Base-by-base conservation (phyloP, 371 early-diverging fungal genomes). In the Haplosporangium sp. region DNA sequence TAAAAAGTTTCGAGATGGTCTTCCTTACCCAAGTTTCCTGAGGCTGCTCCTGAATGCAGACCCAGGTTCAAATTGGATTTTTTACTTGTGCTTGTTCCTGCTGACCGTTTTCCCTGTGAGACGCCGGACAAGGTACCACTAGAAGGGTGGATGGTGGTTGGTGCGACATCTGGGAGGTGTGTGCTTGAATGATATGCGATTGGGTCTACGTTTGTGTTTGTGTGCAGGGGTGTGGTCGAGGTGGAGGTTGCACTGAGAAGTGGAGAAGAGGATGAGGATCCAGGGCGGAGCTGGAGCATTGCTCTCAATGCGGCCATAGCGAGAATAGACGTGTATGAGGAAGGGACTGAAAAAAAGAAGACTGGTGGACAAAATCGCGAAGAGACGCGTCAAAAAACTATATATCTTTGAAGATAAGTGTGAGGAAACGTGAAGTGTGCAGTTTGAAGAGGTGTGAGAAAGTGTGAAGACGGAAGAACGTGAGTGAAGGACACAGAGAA, bases 11-110 rank as follows among this genome's bases (percentile, higher is more conserved):
- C 29, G 29, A 29, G 29, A 4, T 29, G 29, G 29, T 29, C 29
- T 7, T 12, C 54, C 64, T 79, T 84, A 86, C 90, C 90, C 52
- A 90, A 77, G 67, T 90, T 90, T 50, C 90, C 90, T 42, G 84
- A 86, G n/a, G 85, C 88, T 16, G 89, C 86, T 11, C 87, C 90
- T 69, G 86, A 86, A 72, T 89, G 90, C 16, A 91, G 81, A 21
- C 89, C 89, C 23, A 91, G 79, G 52, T 84, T 82, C 16, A 64
- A 62, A 23, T 55, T 45, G 20, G 62, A 38, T 47, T 62, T 68
- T 64, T 72, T 67, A 62, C 38, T 42, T 2, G 47, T 36, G 29
- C 18, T 50, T 18, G 50, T 18, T 6, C 18, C 50, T 29, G 29
- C 4, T 18, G 20, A 50, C 37, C 41, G 58, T 48, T 23, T 50